Evolutionary conservation across 2,329 filamentous ascomycete species (phyloP).

Genomic region (Colletotrichum spinosum): DNA sequence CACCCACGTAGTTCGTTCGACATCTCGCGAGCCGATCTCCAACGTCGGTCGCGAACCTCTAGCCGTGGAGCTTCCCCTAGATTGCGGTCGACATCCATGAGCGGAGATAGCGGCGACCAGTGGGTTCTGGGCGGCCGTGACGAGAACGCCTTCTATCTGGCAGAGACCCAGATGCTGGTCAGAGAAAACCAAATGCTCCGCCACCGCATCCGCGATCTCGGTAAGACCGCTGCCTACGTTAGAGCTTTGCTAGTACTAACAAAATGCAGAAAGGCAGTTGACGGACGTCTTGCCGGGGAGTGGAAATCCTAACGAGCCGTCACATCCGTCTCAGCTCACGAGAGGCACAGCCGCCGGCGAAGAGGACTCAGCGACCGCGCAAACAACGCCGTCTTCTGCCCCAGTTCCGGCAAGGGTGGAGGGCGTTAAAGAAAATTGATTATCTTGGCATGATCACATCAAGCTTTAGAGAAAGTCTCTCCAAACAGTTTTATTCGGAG

Average conservation of each 20-base stretch:
- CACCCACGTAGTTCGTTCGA: constrained; percentile 70
- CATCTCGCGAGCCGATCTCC: constrained; percentile 65
- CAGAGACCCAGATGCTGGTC: constrained; percentile 81
- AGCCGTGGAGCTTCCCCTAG: constrained; percentile 68
- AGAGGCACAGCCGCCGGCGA: constrained; percentile 59
- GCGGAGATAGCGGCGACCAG: constrained; percentile 67
- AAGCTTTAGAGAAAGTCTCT: too few relatives aligned
- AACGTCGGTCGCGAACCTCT: constrained; percentile 68
- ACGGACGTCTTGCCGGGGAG: constrained; percentile 52
- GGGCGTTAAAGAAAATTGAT: constrained; percentile 14
- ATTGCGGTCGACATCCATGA: constrained; percentile 68
- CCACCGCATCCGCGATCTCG: constrained; percentile 78
- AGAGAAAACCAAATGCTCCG: constrained; percentile 88
- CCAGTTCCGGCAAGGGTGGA: constrained; percentile 1
- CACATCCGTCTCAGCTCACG: constrained; percentile 61
- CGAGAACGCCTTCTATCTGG: constrained; percentile 83
- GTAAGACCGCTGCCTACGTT: constrained; percentile 54
- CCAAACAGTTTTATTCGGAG: too few relatives aligned
- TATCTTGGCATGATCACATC: too few relatives aligned
- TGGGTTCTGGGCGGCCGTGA: constrained; percentile 74
- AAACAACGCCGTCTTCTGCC: constrained; percentile 11
- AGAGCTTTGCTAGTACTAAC: constrained; percentile 36
- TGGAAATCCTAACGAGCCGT: constrained; percentile 57
- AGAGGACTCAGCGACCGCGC: constrained; percentile 42
- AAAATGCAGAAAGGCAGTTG: constrained; percentile 61